Base-by-base conservation (phyloP, 2,329 filamentous ascomycete species). In the Lizonia empirigonia region DNA sequence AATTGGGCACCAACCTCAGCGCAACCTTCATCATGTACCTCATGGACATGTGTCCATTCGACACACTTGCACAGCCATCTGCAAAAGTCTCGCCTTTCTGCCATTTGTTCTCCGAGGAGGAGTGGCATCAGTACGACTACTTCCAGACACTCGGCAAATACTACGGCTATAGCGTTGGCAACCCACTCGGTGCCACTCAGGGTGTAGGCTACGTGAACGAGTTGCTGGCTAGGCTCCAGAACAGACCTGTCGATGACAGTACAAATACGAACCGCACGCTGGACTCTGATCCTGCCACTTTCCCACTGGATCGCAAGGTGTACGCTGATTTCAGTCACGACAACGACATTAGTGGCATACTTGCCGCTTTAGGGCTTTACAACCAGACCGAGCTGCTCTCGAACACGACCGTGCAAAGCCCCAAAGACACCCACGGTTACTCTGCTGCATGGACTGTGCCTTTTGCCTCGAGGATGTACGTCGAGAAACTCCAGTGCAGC, bases 281-380 rank as follows among this genome's bases (percentile, higher is more conserved):
- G 0, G 89, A 95, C 69, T 76, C 76, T 5, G 78, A 85, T 50
- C 75, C 81, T 0, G 68, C 73, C 6, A 92, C 89, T 0, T 97
- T 96, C 65, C 91, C 92, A 0, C 76, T 96, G 0, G 80, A 74
- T 19, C 71, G 72, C 23, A 76, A 75, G 9, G 75, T 96, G 1
- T 97, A 95, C 66, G 91, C 90, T 0, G 92, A 97, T 73, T 96
- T 97, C 68, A 90, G 86, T 56, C 92, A 97, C 73, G 92, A 97
- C 74, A 96, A 95, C 71, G 86, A 88, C 67, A 91, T 97, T 85
- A 84, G 83, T 23, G 82, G 82, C 7, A 84, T 95, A 6, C 89
- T 89, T 67, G 85, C 85, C 5, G 90, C 91, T 0, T 68, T 97
- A 57, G 89, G 91, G 0, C 76, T 96, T 20, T 96, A 91, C 74